Percentiles rank a stretch among this genome's conserved stretches.
phyloP scores from a whole-genome alignment of 192 early-diverging fungal genomes.

The Linnemannia zychae region DNA sequence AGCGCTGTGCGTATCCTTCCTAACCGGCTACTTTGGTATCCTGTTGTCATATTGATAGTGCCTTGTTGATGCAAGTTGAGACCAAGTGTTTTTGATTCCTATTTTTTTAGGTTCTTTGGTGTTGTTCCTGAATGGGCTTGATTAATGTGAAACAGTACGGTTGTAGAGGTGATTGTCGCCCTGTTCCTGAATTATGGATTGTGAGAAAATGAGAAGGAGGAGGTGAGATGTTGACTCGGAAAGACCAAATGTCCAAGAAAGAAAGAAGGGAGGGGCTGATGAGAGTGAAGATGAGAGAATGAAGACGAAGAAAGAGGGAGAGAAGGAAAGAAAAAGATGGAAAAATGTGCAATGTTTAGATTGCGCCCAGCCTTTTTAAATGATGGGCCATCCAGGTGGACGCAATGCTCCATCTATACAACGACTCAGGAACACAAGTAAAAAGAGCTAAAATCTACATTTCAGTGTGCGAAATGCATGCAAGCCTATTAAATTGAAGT shows the following conservation, averaged over 20 bases:
- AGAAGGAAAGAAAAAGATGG: background rate
- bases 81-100: background rate
- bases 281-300: background rate
- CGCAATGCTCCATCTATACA: background rate
- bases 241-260: background rate
- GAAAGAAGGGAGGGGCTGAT: too few species aligned
- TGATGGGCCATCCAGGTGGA: background rate
- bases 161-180: too few species aligned
- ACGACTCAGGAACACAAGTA: background rate
- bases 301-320: background rate
- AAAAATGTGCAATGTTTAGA: background rate
- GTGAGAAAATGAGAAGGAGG: background rate
- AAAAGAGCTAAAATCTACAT: background rate
- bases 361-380: background rate
- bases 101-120: background rate
- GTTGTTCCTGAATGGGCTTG: background rate
- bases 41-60: background rate
- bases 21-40: background rate
- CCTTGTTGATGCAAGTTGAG: background rate
- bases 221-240: background rate
- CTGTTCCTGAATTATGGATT: background rate
- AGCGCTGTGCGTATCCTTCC: background rate
- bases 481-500: constrained; percentile 13
- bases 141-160: background rate
- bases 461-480: background rate